Evolutionary conservation across 768 basidiomycete species (phyloP), one percentile per base, ranked within the genome.

Genomic region (Mycena galericulata): DNA sequence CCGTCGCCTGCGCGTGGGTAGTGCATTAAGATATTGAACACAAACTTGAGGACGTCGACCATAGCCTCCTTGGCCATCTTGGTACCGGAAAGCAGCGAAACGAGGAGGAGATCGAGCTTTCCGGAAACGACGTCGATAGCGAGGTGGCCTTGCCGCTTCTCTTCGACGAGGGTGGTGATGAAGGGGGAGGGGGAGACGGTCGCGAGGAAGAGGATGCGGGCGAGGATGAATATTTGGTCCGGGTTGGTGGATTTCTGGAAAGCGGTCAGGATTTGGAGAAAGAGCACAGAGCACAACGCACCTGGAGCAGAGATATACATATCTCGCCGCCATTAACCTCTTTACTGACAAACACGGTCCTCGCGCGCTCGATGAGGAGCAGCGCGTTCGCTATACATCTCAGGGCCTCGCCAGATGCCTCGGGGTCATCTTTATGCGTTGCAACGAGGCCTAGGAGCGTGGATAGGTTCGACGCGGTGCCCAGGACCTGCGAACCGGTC

Each of bases 11-110:
- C 92, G 83, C 90, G 94, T 6, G 94, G 94, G 78, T 94, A 96
- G 75, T 93, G 92, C 45, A 89, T 77, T 56, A 95, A 82, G 32
- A 97, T 76, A 76, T 97, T 96, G 79, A 94, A 96, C 3, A 87
- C 83, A 51, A 96, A 84, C 75, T 98, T 98, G 62, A 98, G 85
- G 27, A 96, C 76, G 77, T 98, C 96, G 4, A 87, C 85, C 81
- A 92, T 86, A 3, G 96, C 94, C 62, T 94, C 93, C 71, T 85
- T 86, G 32, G 89, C 83, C 81, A 88, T 83, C 68, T 86, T 82
- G 22, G 84, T 75, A 64, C 88, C 85, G 43, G 81, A 79, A 45
- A 88, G 82, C 65, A 92, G 81, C 54, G 78, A 80, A 45, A 75
- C 78, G 4, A 82, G 79, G 32, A 93, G 81, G 34, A 84, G 76